Conservation (phyloP, 495 filamentous ascomycete genomes). For the Neurospora pannonica region DNA sequence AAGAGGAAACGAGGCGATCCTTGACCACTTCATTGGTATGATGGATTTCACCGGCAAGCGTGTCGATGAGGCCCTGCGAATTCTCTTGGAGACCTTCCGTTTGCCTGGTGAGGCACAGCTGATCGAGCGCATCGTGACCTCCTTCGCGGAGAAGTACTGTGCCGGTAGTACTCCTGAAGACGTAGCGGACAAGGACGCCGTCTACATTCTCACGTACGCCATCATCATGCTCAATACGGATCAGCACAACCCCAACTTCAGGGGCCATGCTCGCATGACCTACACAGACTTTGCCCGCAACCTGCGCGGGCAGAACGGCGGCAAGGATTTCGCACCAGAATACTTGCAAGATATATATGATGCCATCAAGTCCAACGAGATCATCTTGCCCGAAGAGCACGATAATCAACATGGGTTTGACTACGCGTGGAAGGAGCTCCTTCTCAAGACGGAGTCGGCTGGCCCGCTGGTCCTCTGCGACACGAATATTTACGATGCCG, state of each 20-base stretch:
- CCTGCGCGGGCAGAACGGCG: slow-evolving; percentile 77
- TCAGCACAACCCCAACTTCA: slow-evolving; percentile 88
- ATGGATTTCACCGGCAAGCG: slow-evolving; percentile 82
- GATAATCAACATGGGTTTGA: slow-evolving; percentile 94
- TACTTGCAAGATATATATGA: slow-evolving; percentile 86
- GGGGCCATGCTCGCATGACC: slow-evolving; percentile 71
- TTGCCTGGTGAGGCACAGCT: slow-evolving; percentile 85
- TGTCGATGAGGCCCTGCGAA: slow-evolving; percentile 81
- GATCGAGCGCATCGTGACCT: slow-evolving; percentile 85
- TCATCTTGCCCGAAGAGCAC: slow-evolving; percentile 94
- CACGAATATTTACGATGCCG: slow-evolving; percentile 90
- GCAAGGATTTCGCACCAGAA: slow-evolving; percentile 72
- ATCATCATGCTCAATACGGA: slow-evolving; percentile 96
- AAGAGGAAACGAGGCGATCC: slow-evolving; percentile 67
- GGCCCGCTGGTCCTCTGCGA: slow-evolving; percentile 69
- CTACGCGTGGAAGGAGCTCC: slow-evolving; percentile 90
- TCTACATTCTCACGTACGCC: slow-evolving; percentile 85
- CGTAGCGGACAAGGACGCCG: slow-evolving; percentile 81
- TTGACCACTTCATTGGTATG: slow-evolving; percentile 72
- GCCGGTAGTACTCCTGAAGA: slow-evolving; percentile 57
- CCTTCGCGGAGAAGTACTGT: slow-evolving; percentile 81
- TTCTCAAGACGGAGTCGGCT: slow-evolving; percentile 72
- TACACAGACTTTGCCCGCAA: slow-evolving; percentile 74
- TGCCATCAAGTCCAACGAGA: slow-evolving; percentile 85
- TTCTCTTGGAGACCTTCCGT: slow-evolving; percentile 85